Base-by-base conservation (phyloP, 2,329 filamentous ascomycete genomes). In the Epichloe sp. region DNA sequence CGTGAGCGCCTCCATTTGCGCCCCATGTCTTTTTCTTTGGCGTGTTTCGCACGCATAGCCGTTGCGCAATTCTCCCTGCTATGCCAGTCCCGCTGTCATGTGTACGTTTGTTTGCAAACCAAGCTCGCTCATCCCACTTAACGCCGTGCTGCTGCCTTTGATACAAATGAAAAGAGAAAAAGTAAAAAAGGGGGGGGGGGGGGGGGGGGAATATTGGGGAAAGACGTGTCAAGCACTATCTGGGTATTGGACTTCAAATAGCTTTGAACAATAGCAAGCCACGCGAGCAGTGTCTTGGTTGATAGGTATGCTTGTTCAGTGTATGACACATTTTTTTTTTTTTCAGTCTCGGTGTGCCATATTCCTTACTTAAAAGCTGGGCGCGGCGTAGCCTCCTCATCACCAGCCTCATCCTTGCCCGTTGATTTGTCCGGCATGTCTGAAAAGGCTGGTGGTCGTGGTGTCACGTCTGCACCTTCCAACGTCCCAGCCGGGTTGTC, bases 311-410 rank as follows among this genome's bases (percentile, higher is more conserved):
- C 34, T n/a, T 47, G 4, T 2, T 31, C 17, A 19, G 12, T 5
- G 19, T 47, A 8, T 36, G n/a, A 19, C 14, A 17, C 26, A n/a
- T n/a, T n/a, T 36, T 17, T n/a, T 31, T 31, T 31, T 8, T 26
- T 31, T 31, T 4, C 26, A 31, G 26, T 31, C 26, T 31, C 26
- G 26, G 26, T 11, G 26, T 31, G 26, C 26, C 26, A 31, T 38
- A 10, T 37, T 42, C 17, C 37, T 46, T 21, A 64, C 55, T 58
- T 63, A 41, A 55, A 62, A 45, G 55, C 50, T 4, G 69, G 63
- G 31, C 68, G 64, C 46, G 72, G 71, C 3, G 71, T 74, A 12
- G 67, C 63, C 50, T 73, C 68, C 31, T 72, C 66, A 12, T 63
- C 61, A 11, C 31, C 37, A 43, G 23, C 6, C n/a, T 23, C 38